Evolutionary conservation across 1,139 yeast species (phyloP), one percentile per base, ranked within the genome.

Genomic region (Hemisphaericaspora xylofermentans): DNA sequence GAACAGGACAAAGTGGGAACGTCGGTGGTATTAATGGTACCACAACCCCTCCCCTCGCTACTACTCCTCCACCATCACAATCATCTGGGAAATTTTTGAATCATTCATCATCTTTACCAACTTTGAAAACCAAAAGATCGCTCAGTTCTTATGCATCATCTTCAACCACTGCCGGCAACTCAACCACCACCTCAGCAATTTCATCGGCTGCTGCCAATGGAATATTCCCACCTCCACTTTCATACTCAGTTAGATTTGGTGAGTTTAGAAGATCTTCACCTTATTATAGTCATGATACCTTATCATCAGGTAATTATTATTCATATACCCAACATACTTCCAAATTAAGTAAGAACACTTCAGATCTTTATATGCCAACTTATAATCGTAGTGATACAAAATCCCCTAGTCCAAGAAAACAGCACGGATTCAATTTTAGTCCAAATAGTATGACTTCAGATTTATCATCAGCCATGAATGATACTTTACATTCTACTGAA

Each of bases 81-180:
- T 2, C 9, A 3, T 28, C 39, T 3, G 12, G 27, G 18, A 9
- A 44, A 27, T 35, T 33, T 33, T 56, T 70, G 38, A 74, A 72
- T 2, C 75, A 70, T 54, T 68, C 74, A 5, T 61, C 71, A 9
- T 67, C 74, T 45, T 57, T 69, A 38, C 74, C 75, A 5, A 63
- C 64, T 43, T 53, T 66, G 37, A 66, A 62, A 37, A 22, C 43
- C 8, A 48, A 43, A 34, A 31, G 40, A 30, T 43, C 45, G 16
- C 29, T 44, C 13, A 36, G 35, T 17, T 16, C 42, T 13, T 27
- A 27, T 9, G 16, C 38, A 25, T 29, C 34, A n/a, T 15, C 36
- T 6, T n/a, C n/a, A n/a, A n/a, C n/a, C n/a, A 12, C 41, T 17
- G 37, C 19, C 15, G 25, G 33, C 17, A 30, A 24, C 33, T 4